Evolutionary conservation across 768 basidiomycete species (phyloP), one percentile per base, ranked within the genome.

Genomic region (Suillus alpinus): DNA sequence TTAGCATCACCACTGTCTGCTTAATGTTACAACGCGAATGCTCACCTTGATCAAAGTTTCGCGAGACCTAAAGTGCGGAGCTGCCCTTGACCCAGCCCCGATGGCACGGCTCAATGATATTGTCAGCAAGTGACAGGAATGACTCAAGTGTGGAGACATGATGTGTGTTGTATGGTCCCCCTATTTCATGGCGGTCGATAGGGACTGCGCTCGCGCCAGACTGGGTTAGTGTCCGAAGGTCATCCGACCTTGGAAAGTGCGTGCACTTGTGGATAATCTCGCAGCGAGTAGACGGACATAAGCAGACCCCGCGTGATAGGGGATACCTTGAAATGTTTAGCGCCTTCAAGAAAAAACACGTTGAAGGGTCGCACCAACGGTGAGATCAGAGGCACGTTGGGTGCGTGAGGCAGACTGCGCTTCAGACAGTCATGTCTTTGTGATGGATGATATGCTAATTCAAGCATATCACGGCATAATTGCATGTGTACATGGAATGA

Each of bases 311-410:
- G 6, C 37, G 26, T 13, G 53, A 55, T 55, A 55, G 53, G 53
- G 18, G 53, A n/a, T 14, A 18, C 34, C 23, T 18, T 37, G 36
- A 10, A 55, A 18, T 16, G 52, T 55, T 50, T 55, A 37, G 58
- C 56, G 59, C 34, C 49, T 41, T 56, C 32, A 50, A 10, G 41
- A 60, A 55, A 16, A 51, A 62, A 56, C 68, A 69, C 66, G 64
- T 66, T 63, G 62, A 55, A 49, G 51, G 60, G 57, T 40, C 62
- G 59, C 56, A 55, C 59, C 29, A 61, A 59, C 39, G 36, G 59
- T 18, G 39, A 55, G 59, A 67, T 50, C 49, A 50, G 29, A 50
- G 10, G 31, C 71, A 73, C 37, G 71, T 66, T 51, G 65, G 64
- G 67, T 67, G 41, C 31, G 71, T 43, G 62, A 62, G 71, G 70